These are phyloP conservation scores for Rosa chinensis DNA, from an alignment of 306 rosid genomes.

Conservation along the genomic window DNA sequence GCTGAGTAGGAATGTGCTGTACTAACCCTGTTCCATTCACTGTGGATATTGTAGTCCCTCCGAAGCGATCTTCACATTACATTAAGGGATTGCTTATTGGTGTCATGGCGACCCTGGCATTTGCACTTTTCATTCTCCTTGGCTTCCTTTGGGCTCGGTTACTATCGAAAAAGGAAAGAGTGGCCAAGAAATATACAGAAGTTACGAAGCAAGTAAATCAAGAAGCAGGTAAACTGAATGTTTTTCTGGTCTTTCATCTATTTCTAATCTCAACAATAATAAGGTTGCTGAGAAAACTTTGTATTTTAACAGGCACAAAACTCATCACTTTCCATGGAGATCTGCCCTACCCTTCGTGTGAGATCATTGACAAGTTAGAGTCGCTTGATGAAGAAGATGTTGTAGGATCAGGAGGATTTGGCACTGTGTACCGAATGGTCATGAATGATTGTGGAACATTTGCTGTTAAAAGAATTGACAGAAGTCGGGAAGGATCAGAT, in stretches of 20 bases:
- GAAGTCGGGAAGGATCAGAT: slow-evolving; percentile 74
- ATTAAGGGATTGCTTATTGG: slow-evolving; percentile 74
- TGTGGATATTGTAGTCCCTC: slow-evolving; percentile 61
- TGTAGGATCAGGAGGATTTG: slow-evolving; percentile 91
- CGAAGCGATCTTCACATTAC: slow-evolving; percentile 69
- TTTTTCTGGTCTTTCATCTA: slow-evolving; percentile 10
- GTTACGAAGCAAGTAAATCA: slow-evolving; percentile 74
- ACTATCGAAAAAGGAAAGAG: slow-evolving; percentile 73
- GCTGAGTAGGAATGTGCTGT: not conserved
- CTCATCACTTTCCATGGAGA: slow-evolving; percentile 95
- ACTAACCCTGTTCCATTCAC: slow-evolving; percentile 8
- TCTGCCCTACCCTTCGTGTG: slow-evolving; percentile 78
- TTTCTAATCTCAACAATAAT: not conserved
- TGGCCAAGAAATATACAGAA: slow-evolving; percentile 59
- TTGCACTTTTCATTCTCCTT: slow-evolving; percentile 55
- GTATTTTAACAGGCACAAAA: slow-evolving; percentile 60
- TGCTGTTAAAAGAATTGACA: slow-evolving; percentile 88
- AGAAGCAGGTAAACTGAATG: slow-evolving; percentile 55
- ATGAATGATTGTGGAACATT: slow-evolving; percentile 88
- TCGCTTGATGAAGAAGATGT: slow-evolving; percentile 71
- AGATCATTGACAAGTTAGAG: slow-evolving; percentile 86
- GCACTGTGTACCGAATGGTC: slow-evolving; percentile 89
- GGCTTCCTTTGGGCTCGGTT: slow-evolving; percentile 70
- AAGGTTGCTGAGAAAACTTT: not conserved
- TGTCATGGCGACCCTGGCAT: slow-evolving; percentile 54